Evolutionary conservation across 306 rosid species (phyloP).

Genomic region (Psophocarpus tetragonolobus): DNA sequence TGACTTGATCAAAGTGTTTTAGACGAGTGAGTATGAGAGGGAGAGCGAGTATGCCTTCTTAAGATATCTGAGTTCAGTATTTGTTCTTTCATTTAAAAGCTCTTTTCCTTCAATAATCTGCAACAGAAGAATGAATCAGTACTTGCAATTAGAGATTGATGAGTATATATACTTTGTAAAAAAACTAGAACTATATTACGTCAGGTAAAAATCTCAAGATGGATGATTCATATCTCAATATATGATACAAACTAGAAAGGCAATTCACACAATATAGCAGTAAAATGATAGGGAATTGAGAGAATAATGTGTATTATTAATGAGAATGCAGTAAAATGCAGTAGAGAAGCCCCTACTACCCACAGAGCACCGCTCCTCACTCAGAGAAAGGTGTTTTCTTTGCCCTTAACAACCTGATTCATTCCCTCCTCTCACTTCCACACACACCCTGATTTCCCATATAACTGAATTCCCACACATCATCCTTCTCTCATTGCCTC

Average conservation of each 20-base stretch:
- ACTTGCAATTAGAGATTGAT: neutral
- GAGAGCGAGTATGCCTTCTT: slow-evolving; percentile 64
- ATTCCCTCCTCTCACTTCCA: neutral
- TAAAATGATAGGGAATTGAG: neutral
- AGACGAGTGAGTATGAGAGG: neutral
- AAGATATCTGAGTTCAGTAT: slow-evolving; percentile 76
- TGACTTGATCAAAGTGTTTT: neutral
- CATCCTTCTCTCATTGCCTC: too few species aligned
- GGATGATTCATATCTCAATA: neutral
- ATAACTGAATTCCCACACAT: too few species aligned
- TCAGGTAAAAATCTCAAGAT: neutral
- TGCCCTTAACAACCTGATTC: neutral
- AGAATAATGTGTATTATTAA: neutral
- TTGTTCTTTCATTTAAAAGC: slow-evolving; percentile 91
- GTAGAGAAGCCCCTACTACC: neutral
- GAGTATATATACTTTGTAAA: neutral
- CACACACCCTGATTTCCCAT: too few species aligned
- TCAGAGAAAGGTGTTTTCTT: neutral
- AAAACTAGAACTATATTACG: neutral
- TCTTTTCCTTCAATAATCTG: slow-evolving; percentile 81
- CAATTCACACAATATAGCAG: neutral
- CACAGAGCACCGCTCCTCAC: neutral
- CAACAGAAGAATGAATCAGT: slow-evolving; percentile 14
- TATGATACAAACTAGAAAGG: neutral
- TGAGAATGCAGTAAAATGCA: neutral